A percentile compares a stretch with the other conserved stretches of the same genome.
These are phyloP conservation scores for Potentilla sterilis DNA, from an alignment of 306 rosid genomes.

Conservation along the genomic window DNA sequence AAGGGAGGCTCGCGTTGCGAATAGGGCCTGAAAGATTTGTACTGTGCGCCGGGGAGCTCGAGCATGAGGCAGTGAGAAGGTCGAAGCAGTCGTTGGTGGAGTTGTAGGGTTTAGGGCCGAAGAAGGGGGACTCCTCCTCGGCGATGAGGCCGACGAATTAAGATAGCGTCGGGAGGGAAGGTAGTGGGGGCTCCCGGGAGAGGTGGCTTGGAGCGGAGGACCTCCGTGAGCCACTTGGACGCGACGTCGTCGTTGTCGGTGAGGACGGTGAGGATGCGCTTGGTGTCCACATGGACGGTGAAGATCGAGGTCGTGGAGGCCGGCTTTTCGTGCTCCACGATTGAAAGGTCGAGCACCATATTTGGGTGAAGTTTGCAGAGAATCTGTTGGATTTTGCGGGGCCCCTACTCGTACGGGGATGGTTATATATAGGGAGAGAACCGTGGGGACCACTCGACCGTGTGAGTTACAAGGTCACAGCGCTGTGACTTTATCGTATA, in stretches of 20 bases:
- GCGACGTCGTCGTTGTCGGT: not conserved
- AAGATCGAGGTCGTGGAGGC: slow-evolving; percentile 6
- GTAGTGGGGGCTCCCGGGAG: not conserved
- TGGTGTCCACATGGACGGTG: slow-evolving; percentile 18
- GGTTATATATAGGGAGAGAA: not conserved
- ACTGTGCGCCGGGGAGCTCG: no score
- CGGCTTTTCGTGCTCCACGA: not conserved
- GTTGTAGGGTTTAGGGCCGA: not conserved
- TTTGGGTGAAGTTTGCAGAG: not conserved
- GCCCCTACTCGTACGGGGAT: not conserved
- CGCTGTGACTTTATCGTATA: not conserved
- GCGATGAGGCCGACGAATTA: slow-evolving; percentile 16
- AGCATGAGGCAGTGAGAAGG: no score
- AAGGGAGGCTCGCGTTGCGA: not conserved
- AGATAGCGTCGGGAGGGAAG: not conserved
- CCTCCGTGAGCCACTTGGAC: slow-evolving; percentile 20
- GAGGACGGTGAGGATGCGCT: slow-evolving; percentile 30
- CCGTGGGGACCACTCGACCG: not conserved
- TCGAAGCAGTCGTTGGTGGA: not conserved
- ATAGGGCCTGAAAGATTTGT: no score
- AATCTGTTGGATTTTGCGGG: not conserved
- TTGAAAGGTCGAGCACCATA: slow-evolving; percentile 20
- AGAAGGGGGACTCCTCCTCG: not conserved
- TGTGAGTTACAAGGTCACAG: not conserved
- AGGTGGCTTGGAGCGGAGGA: slow-evolving; percentile 1